Conservation (phyloP, 2,329 filamentous ascomycete genomes). For the Fusarium lyarnte region DNA sequence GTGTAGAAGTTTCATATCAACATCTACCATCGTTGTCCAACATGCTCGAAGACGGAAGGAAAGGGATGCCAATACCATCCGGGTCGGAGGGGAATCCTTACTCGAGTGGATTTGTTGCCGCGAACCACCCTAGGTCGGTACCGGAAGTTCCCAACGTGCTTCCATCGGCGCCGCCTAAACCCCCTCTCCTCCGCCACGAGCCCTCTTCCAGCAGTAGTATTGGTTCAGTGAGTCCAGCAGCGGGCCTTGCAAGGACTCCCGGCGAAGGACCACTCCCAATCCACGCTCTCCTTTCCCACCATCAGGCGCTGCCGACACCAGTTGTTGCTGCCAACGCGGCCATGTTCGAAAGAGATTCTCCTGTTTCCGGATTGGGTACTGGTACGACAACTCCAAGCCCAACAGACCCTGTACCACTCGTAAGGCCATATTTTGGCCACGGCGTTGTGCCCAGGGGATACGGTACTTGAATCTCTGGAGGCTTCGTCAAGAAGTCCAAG, state of each 20-base stretch:
- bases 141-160: slow-evolving; percentile 39
- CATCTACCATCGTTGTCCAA: slow-evolving; percentile 59
- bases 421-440: slow-evolving; percentile 35
- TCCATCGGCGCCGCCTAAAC: slow-evolving; percentile 45
- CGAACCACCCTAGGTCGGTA: slow-evolving; percentile 45
- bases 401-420: slow-evolving; percentile 34
- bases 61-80: slow-evolving; percentile 25
- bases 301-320: slow-evolving; percentile 46
- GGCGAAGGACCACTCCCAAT: slow-evolving; percentile 64
- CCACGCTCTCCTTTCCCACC: slow-evolving; percentile 60
- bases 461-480: slow-evolving; percentile 45
- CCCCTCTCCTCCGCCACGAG: slow-evolving; percentile 57
- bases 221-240: slow-evolving; percentile 53
- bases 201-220: slow-evolving; percentile 56
- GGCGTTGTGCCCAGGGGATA: slow-evolving; percentile 46
- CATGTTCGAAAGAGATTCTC: slow-evolving; percentile 34
- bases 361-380: slow-evolving; percentile 29
- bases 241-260: slow-evolving; percentile 52
- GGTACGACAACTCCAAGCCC: slow-evolving; percentile 38
- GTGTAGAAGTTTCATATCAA: slow-evolving; percentile 39
- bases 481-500: slow-evolving; percentile 30
- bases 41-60: slow-evolving; percentile 54
- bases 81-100: slow-evolving; percentile 39
- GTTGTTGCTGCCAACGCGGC: slow-evolving; percentile 12
- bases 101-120: slow-evolving; percentile 43